Base-by-base conservation (phyloP, 495 filamentous ascomycete species). In the Xylaria flabelliformis region DNA sequence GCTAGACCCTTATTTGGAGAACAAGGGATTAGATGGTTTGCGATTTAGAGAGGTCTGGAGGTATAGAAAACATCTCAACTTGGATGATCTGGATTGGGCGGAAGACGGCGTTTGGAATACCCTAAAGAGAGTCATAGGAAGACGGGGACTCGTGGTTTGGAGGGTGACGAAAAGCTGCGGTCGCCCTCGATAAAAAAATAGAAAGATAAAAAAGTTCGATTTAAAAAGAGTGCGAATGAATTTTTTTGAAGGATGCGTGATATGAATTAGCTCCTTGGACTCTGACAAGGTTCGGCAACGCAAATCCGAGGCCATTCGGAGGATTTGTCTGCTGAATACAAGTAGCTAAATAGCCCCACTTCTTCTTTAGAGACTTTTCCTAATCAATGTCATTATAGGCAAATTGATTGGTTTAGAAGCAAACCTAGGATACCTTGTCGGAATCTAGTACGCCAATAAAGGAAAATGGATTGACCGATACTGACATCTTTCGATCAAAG, bases 81-180 rank as follows among this genome's bases (percentile, higher is more conserved):
- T 98, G 59, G 96, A 99, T 82, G 96, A 98, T 84, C 77, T 99
- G 73, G 95, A 98, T 81, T 93, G 97, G 78, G 93, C 80, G 0
- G 88, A 91, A 48, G 97, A 98, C 68, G 97, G 96, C 9, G 79
- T 99, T 53, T 84, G 90, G 82, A 77, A 85, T 64, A 97, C 97
- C 7, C 74, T 98, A 64, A 80, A 80, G 56, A 83, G 94, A 70
- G 93, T 97, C 12, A 79, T 97, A 56, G 94, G 93, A 34, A 87
- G 93, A 74, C 85, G 95, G 48, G 96, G 96, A 3, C 75, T 99
- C 66, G 90, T 84, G 5, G 89, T 93, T 69, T 97, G 94, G 93
- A 89, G 88, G 73, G 89, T 97, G 15, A 89, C 87, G 13, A 88
- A 86, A 75, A 86, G 83, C 73, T 87, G 85, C 67, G 77, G 65